A percentile compares a stretch with the other conserved stretches of the same genome.
phyloP scores from a whole-genome alignment of 441 rosid genomes.

The Jatropha podagrica region DNA sequence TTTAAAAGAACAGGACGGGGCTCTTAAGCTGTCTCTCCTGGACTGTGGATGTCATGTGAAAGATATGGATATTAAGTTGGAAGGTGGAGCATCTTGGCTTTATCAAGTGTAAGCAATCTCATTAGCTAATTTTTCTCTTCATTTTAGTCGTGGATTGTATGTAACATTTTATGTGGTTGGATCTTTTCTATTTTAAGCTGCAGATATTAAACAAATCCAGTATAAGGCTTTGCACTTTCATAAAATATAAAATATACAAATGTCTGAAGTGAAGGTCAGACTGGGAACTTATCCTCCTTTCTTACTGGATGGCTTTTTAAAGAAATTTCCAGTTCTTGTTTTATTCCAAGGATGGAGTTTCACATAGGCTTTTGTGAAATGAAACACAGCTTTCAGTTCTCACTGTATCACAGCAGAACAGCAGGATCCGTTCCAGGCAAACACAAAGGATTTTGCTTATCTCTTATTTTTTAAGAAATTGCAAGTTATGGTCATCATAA shows the following conservation, averaged over 20 bases:
- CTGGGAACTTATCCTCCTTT: neutral
- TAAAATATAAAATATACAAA: neutral
- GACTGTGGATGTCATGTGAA: constrained; percentile 52
- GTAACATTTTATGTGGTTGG: neutral
- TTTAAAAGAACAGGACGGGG: constrained; percentile 51
- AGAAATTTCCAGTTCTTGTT: neutral
- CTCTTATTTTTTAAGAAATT: neutral
- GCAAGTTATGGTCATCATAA: neutral
- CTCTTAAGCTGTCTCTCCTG: constrained; percentile 45
- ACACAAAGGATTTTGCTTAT: neutral
- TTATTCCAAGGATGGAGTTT: neutral
- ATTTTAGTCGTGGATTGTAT: neutral
- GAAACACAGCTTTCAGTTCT: neutral
- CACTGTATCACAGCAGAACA: neutral
- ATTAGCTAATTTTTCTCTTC: neutral
- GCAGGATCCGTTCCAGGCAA: neutral
- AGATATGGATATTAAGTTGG: constrained; percentile 53
- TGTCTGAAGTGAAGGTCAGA: neutral
- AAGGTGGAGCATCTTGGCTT: constrained; percentile 90
- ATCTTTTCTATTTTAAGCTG: neutral
- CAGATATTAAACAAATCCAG: neutral
- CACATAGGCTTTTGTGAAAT: neutral
- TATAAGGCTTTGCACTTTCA: neutral
- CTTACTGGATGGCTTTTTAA: neutral
- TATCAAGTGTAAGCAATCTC: constrained; percentile 60